phyloP scores from a whole-genome alignment of 495 filamentous ascomycete genomes.

The Xylona heveae region DNA sequence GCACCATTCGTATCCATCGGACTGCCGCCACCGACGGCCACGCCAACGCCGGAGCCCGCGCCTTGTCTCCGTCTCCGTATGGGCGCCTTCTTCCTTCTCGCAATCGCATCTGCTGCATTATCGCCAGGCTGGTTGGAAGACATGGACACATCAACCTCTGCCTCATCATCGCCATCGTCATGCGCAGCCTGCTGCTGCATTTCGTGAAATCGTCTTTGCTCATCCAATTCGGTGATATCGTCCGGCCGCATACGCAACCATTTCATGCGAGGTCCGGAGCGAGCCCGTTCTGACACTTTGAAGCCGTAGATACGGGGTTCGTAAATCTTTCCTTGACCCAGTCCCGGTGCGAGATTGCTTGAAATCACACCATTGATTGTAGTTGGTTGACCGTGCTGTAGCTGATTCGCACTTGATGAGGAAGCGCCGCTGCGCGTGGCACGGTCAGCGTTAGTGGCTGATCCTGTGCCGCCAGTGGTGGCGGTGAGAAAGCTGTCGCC shows the following conservation, averaged over 20 bases:
- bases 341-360: conserved; percentile 65
- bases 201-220: conserved; percentile 33
- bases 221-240: conserved; percentile 64
- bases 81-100: conserved; percentile 10
- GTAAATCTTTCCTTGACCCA: conserved; percentile 70
- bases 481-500: conserved; percentile 9
- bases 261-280: conserved; percentile 82
- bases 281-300: conserved; percentile 67
- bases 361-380: conserved; percentile 70
- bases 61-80: conserved; percentile 9
- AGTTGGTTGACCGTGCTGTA: conserved; percentile 25
- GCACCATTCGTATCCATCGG: conserved; percentile 15
- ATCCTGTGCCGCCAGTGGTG: conserved; percentile 13
- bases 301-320: conserved; percentile 95
- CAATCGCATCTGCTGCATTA: conserved; percentile 16
- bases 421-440: background rate
- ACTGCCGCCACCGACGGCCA: conserved; percentile 9
- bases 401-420: conserved; percentile 9
- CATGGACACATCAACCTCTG: conserved; percentile 20
- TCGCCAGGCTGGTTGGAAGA: conserved; percentile 26
- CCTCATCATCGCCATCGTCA: conserved; percentile 14
- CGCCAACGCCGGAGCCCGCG: conserved; percentile 1
- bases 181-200: conserved; percentile 8
- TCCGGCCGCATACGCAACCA: conserved; percentile 76
- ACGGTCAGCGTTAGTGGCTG: background rate